These are phyloP conservation scores for Suhomyces wounanorum DNA, from an alignment of 1,139 yeast genomes.

Conservation along the genomic window DNA sequence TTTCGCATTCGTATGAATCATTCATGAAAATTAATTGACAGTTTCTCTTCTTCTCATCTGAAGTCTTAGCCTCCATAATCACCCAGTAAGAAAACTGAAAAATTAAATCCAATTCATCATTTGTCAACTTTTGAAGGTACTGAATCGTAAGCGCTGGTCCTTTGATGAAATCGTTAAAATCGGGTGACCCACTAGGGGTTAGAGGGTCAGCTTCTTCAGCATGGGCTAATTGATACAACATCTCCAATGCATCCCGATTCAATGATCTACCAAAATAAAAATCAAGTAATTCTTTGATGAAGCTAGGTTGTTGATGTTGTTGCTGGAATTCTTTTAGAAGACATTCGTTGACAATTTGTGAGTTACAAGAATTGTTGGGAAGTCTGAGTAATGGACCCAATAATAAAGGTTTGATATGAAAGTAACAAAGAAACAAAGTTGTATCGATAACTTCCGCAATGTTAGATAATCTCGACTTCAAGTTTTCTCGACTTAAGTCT, in stretches of 20 bases:
- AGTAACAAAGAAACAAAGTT: conserved; percentile 73
- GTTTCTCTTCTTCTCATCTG: conserved; percentile 30
- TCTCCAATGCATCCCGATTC: conserved; percentile 68
- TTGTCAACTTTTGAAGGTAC: conserved; percentile 64
- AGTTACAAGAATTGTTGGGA: conserved; percentile 70
- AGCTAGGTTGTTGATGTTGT: conserved; percentile 39
- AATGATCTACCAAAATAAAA: conserved; percentile 66
- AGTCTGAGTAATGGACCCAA: conserved; percentile 82
- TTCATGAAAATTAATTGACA: conserved; percentile 65
- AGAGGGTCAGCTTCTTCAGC: conserved; percentile 17
- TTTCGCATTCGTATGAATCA: conserved; percentile 62
- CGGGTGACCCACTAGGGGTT: conserved; percentile 14
- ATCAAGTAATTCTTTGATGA: conserved; percentile 72
- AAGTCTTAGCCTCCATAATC: conserved; percentile 28
- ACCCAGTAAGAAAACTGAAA: conserved; percentile 63
- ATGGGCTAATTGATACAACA: conserved; percentile 48
- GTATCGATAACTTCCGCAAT: conserved; percentile 69
- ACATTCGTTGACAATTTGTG: conserved; percentile 58
- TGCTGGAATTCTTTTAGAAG: conserved; percentile 37
- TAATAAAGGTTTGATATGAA: conserved; percentile 64
- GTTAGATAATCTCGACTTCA: conserved; percentile 20
- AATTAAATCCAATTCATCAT: conserved; percentile 53
- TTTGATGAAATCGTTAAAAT: conserved; percentile 30
- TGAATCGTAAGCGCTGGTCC: conserved; percentile 57
- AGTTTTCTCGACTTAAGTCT: conserved; percentile 15